Evolutionary conservation across 2,329 filamentous ascomycete genomes (phyloP).

Genomic region (Ophiosphaerella korrae): DNA sequence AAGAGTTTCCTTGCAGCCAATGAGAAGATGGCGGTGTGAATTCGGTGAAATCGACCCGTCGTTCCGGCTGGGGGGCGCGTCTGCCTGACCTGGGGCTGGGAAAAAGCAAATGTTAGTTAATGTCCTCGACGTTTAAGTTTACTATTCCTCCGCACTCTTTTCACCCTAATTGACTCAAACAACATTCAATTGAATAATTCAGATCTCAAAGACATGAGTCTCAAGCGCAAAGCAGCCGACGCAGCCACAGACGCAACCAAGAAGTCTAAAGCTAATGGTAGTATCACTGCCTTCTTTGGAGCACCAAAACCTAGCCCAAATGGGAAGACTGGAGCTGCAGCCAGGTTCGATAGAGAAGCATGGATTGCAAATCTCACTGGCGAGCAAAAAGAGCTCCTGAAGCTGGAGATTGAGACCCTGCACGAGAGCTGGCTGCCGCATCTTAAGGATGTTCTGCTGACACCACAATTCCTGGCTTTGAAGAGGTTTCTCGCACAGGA

Average conservation of each 20-base stretch:
- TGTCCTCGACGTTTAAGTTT: background rate
- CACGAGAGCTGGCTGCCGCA: slow-evolving; percentile 89
- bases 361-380: slow-evolving; percentile 81
- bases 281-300: slow-evolving; percentile 89
- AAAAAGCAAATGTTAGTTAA: slow-evolving; percentile 5
- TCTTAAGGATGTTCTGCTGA: slow-evolving; percentile 83
- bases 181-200: background rate
- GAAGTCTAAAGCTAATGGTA: slow-evolving; percentile 66
- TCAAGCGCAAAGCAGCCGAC: slow-evolving; percentile 58
- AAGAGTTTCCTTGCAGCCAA: slow-evolving; percentile 12
- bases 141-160: background rate
- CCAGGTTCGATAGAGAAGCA: slow-evolving; percentile 80
- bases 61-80: slow-evolving; percentile 18
- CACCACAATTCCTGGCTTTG: slow-evolving; percentile 79
- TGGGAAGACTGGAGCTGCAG: slow-evolving; percentile 22
- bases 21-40: slow-evolving; percentile 4
- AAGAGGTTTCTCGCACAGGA: slow-evolving; percentile 88
- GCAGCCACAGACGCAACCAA: slow-evolving; percentile 53
- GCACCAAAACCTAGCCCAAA: slow-evolving; percentile 56
- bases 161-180: slow-evolving; percentile 2
- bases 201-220: slow-evolving; percentile 46
- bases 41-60: slow-evolving; percentile 4
- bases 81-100: slow-evolving; percentile 15
- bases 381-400: slow-evolving; percentile 81
- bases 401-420: slow-evolving; percentile 89